Conservation (phyloP, 2,329 filamentous ascomycete species). For the Aureobasidium subglaciale region DNA sequence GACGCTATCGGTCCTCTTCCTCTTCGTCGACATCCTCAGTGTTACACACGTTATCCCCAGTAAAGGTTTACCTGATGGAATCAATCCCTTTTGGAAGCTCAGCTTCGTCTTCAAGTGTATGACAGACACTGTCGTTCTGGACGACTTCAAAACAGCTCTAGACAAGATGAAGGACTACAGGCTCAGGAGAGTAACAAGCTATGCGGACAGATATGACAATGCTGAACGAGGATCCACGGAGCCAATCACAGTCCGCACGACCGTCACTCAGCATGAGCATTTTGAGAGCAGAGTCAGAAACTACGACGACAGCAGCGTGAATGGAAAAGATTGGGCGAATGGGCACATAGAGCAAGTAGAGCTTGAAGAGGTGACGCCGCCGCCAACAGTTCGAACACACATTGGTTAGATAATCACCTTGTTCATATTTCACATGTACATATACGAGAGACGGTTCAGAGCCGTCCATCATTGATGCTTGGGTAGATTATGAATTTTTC, state of each 20-base stretch:
- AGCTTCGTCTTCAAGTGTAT: constrained; percentile 53
- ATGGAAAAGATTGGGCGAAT: constrained; percentile 2
- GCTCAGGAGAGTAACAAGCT: constrained; percentile 27
- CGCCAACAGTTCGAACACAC: neutral
- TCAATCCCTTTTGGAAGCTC: constrained; percentile 61
- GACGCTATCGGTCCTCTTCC: constrained; percentile 54
- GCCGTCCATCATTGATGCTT: too few species aligned
- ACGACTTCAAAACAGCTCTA: constrained; percentile 59
- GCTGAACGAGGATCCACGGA: constrained; percentile 1
- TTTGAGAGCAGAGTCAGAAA: neutral
- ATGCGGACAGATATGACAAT: neutral
- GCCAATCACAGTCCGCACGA: constrained; percentile 8
- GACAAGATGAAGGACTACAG: constrained; percentile 41
- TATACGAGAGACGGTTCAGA: too few species aligned
- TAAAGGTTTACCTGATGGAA: constrained; percentile 37
- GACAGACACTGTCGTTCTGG: constrained; percentile 58
- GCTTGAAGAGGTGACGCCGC: constrained; percentile 6
- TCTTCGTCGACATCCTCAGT: constrained; percentile 54
- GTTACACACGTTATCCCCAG: constrained; percentile 41
- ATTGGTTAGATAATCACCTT: neutral
- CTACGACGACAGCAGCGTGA: neutral
- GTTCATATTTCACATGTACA: neutral
- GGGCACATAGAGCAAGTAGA: neutral
- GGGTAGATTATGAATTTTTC: neutral
- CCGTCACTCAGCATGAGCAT: constrained; percentile 8